These are phyloP conservation scores for Wallacemonas rigidus DNA, from an alignment of 208 protist genomes.

Conservation along the genomic window DNA sequence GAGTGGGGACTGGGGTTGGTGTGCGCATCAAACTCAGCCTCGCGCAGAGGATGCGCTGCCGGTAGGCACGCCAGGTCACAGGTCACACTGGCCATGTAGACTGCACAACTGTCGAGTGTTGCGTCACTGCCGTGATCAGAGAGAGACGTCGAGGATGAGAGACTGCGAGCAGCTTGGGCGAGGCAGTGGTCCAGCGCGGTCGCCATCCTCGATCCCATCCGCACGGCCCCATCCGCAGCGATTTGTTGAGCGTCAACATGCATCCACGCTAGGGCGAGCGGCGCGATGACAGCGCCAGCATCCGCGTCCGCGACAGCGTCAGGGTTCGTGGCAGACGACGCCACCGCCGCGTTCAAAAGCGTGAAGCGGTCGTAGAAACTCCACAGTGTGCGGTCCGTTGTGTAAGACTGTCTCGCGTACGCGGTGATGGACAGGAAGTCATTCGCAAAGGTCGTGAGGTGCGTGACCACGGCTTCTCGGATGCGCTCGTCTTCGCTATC, in stretches of 20 bases:
- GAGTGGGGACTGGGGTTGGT: no score
- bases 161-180: not conserved
- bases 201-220: not conserved
- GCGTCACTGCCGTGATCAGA: not conserved
- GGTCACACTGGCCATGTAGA: constrained; percentile 8
- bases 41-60: no score
- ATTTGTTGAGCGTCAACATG: constrained; percentile 1
- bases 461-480: constrained; percentile 17
- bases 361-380: constrained; percentile 1
- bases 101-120: not conserved
- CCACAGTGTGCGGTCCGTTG: constrained; percentile 23
- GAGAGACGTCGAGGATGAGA: not conserved
- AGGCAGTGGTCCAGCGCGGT: not conserved
- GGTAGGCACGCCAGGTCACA: not conserved
- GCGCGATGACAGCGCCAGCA: not conserved
- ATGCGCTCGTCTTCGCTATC: constrained; percentile 10
- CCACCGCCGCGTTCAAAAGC: not conserved
- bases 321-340: not conserved
- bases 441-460: constrained; percentile 35
- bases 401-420: constrained; percentile 33
- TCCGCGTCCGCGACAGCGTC: not conserved
- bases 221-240: not conserved
- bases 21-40: no score
- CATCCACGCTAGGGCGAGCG: not conserved
- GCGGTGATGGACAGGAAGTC: constrained; percentile 43